Evolutionary conservation across 2,329 filamentous ascomycete genomes (phyloP).

Genomic region (Neopestalotiopsis sp.): DNA sequence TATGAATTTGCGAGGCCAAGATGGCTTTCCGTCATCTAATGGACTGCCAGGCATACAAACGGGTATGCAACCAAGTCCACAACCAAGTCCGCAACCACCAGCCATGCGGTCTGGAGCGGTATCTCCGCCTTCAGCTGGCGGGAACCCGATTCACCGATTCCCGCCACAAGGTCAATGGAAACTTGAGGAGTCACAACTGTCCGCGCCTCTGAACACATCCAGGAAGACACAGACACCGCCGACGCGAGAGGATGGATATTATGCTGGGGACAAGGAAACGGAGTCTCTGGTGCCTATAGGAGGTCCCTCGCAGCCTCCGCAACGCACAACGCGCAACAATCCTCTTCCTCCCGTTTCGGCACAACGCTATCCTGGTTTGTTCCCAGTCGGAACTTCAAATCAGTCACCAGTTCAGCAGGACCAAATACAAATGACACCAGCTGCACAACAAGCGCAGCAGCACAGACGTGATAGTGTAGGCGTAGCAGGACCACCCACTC

Average conservation of each 20-base stretch:
- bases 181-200: constrained; percentile 58
- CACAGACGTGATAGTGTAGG: constrained; percentile 23
- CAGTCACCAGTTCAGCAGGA: constrained; percentile 26
- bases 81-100: constrained; percentile 29
- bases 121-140: constrained; percentile 24
- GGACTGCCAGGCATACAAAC: constrained; percentile 31
- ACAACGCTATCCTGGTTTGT: constrained; percentile 54
- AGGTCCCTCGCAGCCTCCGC: constrained; percentile 24
- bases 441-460: constrained; percentile 12
- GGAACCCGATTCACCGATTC: constrained; percentile 46
- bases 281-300: constrained; percentile 31
- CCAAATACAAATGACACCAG: constrained; percentile 20
- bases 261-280: constrained; percentile 58
- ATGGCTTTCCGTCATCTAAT: constrained; percentile 22
- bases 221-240: constrained; percentile 38
- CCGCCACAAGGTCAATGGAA: constrained; percentile 55
- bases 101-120: constrained; percentile 18
- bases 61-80: constrained; percentile 22
- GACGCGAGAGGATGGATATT: constrained; percentile 37
- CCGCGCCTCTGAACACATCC: constrained; percentile 51
- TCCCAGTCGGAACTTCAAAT: constrained; percentile 35
- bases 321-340: constrained; percentile 29
- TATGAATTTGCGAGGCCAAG: constrained; percentile 25
- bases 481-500: constrained; percentile 43
- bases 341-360: constrained; percentile 55